phyloP scores from a whole-genome alignment of 2,329 filamentous ascomycete genomes.

The Sordariomycetes sp. region DNA sequence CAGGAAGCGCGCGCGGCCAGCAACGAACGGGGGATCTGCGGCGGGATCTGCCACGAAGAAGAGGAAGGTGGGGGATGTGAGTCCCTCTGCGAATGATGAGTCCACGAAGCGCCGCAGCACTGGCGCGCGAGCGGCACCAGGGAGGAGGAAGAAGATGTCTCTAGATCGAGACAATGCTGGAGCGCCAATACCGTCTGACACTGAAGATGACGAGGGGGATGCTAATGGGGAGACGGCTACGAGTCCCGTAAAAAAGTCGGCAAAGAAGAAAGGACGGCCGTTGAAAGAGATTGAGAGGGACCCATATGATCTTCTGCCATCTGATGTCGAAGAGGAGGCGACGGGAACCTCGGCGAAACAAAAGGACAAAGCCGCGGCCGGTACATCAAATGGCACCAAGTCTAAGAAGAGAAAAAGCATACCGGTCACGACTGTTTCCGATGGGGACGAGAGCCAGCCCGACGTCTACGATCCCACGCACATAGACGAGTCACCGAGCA shows the following conservation, averaged over 20 bases:
- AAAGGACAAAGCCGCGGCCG: not conserved
- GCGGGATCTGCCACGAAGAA: conserved; percentile 6
- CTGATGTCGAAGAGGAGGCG: not conserved
- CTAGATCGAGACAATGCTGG: not conserved
- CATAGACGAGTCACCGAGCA: conserved; percentile 2
- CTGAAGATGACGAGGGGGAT: not conserved
- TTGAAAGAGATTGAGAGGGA: not conserved
- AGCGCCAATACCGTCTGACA: not conserved
- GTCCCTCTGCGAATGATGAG: not conserved
- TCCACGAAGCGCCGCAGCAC: not conserved
- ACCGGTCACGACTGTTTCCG: not conserved
- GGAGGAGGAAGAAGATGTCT: not conserved
- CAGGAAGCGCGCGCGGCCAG: conserved; percentile 6
- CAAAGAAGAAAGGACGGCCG: not conserved
- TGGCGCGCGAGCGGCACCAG: not conserved
- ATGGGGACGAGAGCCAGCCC: conserved; percentile 1
- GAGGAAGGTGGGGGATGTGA: not conserved
- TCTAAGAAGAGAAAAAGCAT: not conserved
- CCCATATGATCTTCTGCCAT: not conserved
- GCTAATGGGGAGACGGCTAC: not conserved
- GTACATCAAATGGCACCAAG: not conserved
- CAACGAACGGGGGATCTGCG: not conserved
- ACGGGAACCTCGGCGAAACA: not conserved
- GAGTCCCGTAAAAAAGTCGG: not conserved
- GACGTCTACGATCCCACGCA: conserved; percentile 1